These are phyloP conservation scores for Talaromyces sp. DNA, from an alignment of 2,329 filamentous ascomycete genomes.

Conservation along the genomic window DNA sequence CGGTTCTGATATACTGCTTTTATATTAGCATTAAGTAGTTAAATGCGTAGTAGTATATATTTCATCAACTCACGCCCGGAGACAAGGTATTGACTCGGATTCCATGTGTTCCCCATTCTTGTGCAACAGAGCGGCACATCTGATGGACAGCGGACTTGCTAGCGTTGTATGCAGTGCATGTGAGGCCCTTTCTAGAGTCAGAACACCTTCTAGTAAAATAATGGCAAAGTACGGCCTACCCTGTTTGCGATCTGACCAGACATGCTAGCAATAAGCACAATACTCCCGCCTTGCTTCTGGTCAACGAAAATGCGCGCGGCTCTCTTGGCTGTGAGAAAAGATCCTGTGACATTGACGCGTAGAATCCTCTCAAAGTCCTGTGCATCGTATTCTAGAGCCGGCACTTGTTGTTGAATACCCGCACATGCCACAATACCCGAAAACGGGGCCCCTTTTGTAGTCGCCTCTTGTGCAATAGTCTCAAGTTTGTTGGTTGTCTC, in stretches of 20 bases:
- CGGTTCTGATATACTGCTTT: constrained; percentile 44
- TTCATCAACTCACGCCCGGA: constrained; percentile 51
- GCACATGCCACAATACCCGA: constrained; percentile 67
- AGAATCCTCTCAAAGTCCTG: constrained; percentile 61
- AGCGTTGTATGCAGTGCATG: constrained; percentile 46
- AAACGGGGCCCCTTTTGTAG: constrained; percentile 13
- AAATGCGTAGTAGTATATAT: neutral
- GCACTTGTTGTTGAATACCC: constrained; percentile 71
- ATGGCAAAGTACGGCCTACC: constrained; percentile 20
- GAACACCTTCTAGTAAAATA: neutral
- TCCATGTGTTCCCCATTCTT: constrained; percentile 45
- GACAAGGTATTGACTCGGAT: constrained; percentile 74
- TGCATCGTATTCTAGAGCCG: constrained; percentile 71
- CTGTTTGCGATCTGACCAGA: constrained; percentile 56
- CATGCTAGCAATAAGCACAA: constrained; percentile 61
- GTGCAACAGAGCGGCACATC: constrained; percentile 43
- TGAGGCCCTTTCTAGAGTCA: constrained; percentile 37
- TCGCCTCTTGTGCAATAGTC: constrained; percentile 26
- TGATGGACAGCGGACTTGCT: constrained; percentile 45
- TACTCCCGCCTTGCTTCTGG: constrained; percentile 56
- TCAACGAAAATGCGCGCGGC: constrained; percentile 60
- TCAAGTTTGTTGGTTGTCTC: constrained; percentile 33
- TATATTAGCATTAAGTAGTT: neutral
- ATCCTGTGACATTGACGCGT: constrained; percentile 57
- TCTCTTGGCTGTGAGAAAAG: constrained; percentile 61